phyloP scores from a whole-genome alignment of 208 protist genomes.

The Crithidia bombi region DNA sequence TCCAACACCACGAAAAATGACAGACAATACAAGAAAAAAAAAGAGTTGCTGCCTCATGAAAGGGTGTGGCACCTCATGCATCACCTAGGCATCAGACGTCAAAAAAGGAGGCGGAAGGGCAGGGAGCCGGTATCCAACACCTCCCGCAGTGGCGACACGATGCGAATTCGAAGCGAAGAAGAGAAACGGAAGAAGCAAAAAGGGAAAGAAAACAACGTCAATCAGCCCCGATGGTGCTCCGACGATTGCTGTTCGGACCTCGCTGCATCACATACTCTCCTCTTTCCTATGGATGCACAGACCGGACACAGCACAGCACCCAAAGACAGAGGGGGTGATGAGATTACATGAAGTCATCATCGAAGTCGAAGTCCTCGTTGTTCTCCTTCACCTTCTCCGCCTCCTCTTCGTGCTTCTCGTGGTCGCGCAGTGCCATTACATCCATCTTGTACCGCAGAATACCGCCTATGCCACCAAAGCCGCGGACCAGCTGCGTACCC shows the following conservation, averaged over 20 bases:
- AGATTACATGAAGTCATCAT: slow-evolving; percentile 91
- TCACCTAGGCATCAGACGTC: too few relatives aligned
- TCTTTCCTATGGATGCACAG: not conserved
- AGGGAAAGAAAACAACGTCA: too few relatives aligned
- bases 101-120: too few relatives aligned
- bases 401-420: slow-evolving; percentile 82
- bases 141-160: too few relatives aligned
- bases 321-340: not conserved
- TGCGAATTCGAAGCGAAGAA: too few relatives aligned
- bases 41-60: not conserved
- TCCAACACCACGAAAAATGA: too few relatives aligned
- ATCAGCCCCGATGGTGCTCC: too few relatives aligned
- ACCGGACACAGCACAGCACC: slow-evolving; percentile 10
- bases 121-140: too few relatives aligned
- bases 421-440: slow-evolving; percentile 86
- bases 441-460: slow-evolving; percentile 93
- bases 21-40: not conserved
- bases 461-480: slow-evolving; percentile 98
- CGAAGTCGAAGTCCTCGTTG: slow-evolving; percentile 90
- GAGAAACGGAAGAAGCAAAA: too few relatives aligned
- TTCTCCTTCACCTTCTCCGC: slow-evolving; percentile 61
- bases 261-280: too few relatives aligned
- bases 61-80: too few relatives aligned
- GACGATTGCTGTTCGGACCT: too few relatives aligned
- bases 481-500: slow-evolving; percentile 97